Conservation (phyloP, 768 basidiomycete genomes). For the Saitozyma sp. region DNA sequence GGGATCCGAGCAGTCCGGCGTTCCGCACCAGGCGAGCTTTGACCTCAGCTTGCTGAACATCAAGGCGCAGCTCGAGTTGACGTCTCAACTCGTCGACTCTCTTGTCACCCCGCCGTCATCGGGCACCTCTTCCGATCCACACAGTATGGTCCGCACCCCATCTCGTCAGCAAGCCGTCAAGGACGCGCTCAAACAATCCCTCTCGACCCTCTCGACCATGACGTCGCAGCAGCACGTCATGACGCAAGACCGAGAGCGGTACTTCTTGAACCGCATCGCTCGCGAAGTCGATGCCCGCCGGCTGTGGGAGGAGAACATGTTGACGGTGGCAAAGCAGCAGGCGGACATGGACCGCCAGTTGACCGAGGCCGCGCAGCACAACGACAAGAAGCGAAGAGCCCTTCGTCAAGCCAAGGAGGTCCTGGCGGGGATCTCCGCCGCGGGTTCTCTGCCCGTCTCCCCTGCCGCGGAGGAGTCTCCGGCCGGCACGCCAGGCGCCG, state of each 20-base stretch:
- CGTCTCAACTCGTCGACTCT: conserved; percentile 63
- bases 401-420: conserved; percentile 43
- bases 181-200: conserved; percentile 57
- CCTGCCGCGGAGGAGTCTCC: conserved; percentile 19
- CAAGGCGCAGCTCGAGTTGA: conserved; percentile 73
- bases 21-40: conserved; percentile 39
- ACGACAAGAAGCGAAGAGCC: conserved; percentile 58
- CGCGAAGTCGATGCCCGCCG: conserved; percentile 66
- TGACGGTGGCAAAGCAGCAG: conserved; percentile 80
- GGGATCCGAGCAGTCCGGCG: conserved; percentile 9
- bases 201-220: conserved; percentile 62
- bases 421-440: conserved; percentile 55
- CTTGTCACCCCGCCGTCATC: conserved; percentile 43
- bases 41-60: conserved; percentile 51
- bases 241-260: conserved; percentile 74
- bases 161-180: conserved; percentile 61
- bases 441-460: conserved; percentile 28
- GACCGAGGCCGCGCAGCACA: conserved; percentile 57
- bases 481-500: not conserved
- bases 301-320: conserved; percentile 89
- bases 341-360: conserved; percentile 80
- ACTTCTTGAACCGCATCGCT: conserved; percentile 60
- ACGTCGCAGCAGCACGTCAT: conserved; percentile 70
- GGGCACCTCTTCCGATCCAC: conserved; percentile 4
- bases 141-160: conserved; percentile 22